These are phyloP conservation scores for Trichoderma afroharzianum DNA, from an alignment of 2,329 filamentous ascomycete species.

Conservation along the genomic window DNA sequence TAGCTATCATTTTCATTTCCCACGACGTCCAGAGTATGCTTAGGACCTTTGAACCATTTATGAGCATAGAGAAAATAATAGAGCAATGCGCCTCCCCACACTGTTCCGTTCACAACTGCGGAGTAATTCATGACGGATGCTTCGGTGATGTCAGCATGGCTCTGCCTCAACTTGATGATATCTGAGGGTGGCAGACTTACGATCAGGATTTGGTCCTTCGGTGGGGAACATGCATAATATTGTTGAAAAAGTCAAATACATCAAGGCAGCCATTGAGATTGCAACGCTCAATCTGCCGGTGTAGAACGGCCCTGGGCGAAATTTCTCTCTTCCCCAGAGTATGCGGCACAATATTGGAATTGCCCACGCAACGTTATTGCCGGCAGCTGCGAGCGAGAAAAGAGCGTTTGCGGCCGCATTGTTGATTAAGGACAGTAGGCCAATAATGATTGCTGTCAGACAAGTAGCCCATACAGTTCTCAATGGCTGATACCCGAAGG, in stretches of 20 bases:
- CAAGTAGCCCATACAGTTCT: conserved; percentile 1
- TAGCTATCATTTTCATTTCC: background rate
- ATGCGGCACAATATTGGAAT: background rate
- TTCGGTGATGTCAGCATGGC: background rate
- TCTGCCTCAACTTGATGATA: background rate
- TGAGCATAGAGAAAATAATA: background rate
- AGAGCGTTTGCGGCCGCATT: background rate
- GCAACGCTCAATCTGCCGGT: background rate
- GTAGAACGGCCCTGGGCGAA: conserved; percentile 2
- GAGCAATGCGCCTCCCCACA: background rate
- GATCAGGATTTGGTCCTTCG: conserved; percentile 1
- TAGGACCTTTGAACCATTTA: conserved; percentile 4
- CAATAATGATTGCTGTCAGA: background rate
- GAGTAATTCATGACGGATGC: conserved; percentile 5
- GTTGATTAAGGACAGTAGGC: background rate
- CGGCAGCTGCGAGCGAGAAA: background rate
- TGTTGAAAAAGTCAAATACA: background rate
- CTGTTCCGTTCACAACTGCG: background rate
- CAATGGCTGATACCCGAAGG: background rate
- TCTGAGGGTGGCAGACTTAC: background rate
- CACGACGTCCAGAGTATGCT: background rate
- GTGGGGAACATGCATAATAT: conserved; percentile 11
- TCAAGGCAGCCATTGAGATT: background rate
- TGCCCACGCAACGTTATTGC: background rate
- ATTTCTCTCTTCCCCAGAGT: background rate